Conservation (phyloP, 106 monocot genomes). For the Acorus gramineus region DNA sequence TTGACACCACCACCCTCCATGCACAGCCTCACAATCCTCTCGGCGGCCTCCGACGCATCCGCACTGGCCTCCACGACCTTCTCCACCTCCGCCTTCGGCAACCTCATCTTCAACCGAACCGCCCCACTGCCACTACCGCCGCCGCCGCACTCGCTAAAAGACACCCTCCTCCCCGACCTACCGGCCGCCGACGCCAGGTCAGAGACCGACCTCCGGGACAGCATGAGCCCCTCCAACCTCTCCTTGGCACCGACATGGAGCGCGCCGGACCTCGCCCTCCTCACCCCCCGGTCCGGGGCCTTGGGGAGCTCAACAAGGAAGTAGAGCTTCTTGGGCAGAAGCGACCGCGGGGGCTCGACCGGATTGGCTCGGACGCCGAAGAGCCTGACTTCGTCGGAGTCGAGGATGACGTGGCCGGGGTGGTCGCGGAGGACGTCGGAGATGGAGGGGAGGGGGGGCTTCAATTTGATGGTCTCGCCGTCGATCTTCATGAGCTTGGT, state of each 20-base stretch:
- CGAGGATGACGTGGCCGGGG: slow-evolving; percentile 11
- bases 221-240: slow-evolving; percentile 43
- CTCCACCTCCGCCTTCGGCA: slow-evolving; percentile 44
- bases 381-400: too few relatives aligned
- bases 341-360: too few relatives aligned
- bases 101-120: slow-evolving; percentile 28
- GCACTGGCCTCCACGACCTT: slow-evolving; percentile 40
- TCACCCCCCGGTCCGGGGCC: slow-evolving; percentile 8
- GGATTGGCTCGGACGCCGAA: too few relatives aligned
- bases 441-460: slow-evolving; percentile 3
- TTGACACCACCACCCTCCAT: background rate
- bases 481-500: slow-evolving; percentile 18
- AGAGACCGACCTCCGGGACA: slow-evolving; percentile 42
- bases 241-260: slow-evolving; percentile 41
- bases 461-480: slow-evolving; percentile 9
- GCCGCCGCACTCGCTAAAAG: background rate
- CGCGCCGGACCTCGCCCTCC: slow-evolving; percentile 41
- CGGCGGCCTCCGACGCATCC: slow-evolving; percentile 42
- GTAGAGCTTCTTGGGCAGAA: too few relatives aligned
- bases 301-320: too few relatives aligned
- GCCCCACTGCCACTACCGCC: slow-evolving; percentile 3
- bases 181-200: slow-evolving; percentile 12
- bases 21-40: slow-evolving; percentile 47
- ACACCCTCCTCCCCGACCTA: too few relatives aligned
- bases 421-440: slow-evolving; percentile 4